phyloP scores from a whole-genome alignment of 352 stramenopile genomes.

The Globisporangium alternatum region DNA sequence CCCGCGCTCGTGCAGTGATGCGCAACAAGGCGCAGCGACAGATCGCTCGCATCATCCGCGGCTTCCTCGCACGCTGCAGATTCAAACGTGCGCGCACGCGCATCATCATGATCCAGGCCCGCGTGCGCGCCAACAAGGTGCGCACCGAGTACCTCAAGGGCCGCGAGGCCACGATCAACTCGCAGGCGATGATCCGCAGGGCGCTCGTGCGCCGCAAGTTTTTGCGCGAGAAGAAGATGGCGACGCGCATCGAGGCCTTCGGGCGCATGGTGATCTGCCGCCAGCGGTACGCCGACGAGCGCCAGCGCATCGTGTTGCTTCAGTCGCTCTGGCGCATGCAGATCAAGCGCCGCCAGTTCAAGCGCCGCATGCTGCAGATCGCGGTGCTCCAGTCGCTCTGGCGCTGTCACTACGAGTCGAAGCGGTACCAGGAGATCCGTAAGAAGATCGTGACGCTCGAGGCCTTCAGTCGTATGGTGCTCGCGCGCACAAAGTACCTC shows the following conservation, averaged over 20 bases:
- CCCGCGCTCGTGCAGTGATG: constrained; percentile 60
- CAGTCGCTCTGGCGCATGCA: constrained; percentile 86
- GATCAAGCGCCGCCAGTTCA: constrained; percentile 49
- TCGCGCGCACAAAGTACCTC: constrained; percentile 51
- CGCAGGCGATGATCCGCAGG: constrained; percentile 86
- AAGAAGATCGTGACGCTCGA: constrained; percentile 66
- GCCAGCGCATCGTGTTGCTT: constrained; percentile 67
- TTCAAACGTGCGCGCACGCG: constrained; percentile 53
- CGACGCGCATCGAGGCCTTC: constrained; percentile 80
- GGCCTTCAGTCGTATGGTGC: constrained; percentile 63
- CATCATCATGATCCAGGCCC: constrained; percentile 87
- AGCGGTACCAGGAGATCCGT: constrained; percentile 53
- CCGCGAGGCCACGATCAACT: constrained; percentile 83
- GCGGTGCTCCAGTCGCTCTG: constrained; percentile 80
- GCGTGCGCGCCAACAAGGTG: constrained; percentile 82
- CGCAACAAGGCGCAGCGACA: constrained; percentile 79
- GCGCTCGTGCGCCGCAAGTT: constrained; percentile 77
- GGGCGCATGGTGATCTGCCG: constrained; percentile 79
- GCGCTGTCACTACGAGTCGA: constrained; percentile 57
- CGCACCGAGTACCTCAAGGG: constrained; percentile 86
- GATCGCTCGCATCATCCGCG: constrained; percentile 71
- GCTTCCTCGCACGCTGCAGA: constrained; percentile 55
- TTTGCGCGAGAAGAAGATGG: constrained; percentile 85
- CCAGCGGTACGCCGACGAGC: constrained; percentile 54
- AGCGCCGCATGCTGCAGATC: constrained; percentile 42